phyloP scores from a whole-genome alignment of 1,139 yeast species.

The Kodamaea alishanica region DNA sequence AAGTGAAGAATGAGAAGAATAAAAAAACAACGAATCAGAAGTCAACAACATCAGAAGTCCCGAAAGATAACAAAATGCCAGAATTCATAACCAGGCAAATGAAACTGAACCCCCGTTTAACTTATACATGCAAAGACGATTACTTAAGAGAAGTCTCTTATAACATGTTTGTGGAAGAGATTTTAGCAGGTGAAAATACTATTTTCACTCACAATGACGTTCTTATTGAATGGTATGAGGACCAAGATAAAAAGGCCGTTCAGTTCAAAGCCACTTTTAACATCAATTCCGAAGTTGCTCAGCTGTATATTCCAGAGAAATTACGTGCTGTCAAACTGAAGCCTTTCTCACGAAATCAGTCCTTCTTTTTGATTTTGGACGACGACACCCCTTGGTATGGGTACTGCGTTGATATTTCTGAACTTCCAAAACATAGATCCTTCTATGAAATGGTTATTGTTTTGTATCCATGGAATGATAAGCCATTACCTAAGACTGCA shows the following conservation, averaged over 20 bases:
- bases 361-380: conserved; percentile 41
- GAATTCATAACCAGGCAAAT: conserved; percentile 7
- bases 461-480: conserved; percentile 55
- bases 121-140: conserved; percentile 46
- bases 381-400: conserved; percentile 43
- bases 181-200: conserved; percentile 39
- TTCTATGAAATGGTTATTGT: conserved; percentile 46
- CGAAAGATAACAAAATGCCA: conserved; percentile 5
- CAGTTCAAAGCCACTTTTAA: conserved; percentile 36
- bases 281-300: conserved; percentile 35
- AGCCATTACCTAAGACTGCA: conserved; percentile 43
- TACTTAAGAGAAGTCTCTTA: conserved; percentile 59
- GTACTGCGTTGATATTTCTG: conserved; percentile 35
- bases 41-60: neutral
- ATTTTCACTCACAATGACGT: conserved; percentile 35
- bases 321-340: conserved; percentile 41
- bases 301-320: conserved; percentile 42
- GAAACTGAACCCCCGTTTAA: conserved; percentile 34
- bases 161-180: conserved; percentile 61
- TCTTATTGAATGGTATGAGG: conserved; percentile 52
- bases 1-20: neutral
- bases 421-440: conserved; percentile 18
- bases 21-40: neutral
- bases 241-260: conserved; percentile 40
- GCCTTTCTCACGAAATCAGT: conserved; percentile 47